phyloP scores from a whole-genome alignment of 176 grass and related monocot species.

The Hyparrhenia diplandra region DNA sequence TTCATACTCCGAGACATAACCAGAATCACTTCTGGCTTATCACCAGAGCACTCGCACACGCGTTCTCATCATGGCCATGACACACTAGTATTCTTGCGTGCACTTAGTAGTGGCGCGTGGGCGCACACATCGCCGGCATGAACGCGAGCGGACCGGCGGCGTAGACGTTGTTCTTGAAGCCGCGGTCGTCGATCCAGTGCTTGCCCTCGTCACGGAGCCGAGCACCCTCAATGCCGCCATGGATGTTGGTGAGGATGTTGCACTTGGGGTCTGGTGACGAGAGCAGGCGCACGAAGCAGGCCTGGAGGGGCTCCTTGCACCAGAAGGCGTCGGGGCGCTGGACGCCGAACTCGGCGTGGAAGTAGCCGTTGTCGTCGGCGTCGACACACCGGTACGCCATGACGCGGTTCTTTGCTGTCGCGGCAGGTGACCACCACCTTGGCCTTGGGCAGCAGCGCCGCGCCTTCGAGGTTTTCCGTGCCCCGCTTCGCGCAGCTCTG shows the following conservation, averaged over 20 bases:
- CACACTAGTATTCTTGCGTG: too few species aligned
- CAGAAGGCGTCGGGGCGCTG: neutral
- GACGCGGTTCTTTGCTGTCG: conserved; percentile 60
- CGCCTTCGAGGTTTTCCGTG: conserved; percentile 38
- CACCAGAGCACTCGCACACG: too few species aligned
- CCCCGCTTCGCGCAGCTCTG: conserved; percentile 52
- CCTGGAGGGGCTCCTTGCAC: conserved; percentile 17
- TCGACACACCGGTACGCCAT: neutral
- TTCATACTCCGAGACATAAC: neutral
- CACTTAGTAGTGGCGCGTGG: conserved; percentile 17
- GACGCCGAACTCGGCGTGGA: conserved; percentile 40
- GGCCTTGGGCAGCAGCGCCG: conserved; percentile 40
- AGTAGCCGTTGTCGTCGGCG: conserved; percentile 55
- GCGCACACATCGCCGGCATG: conserved; percentile 36
- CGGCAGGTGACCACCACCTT: conserved; percentile 65
- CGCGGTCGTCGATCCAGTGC: neutral
- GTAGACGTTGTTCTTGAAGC: conserved; percentile 30
- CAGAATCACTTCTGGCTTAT: too few species aligned
- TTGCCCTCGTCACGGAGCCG: conserved; percentile 50
- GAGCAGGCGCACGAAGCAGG: conserved; percentile 70
- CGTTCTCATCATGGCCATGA: too few species aligned
- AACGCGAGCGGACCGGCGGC: conserved; percentile 55
- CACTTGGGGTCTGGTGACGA: conserved; percentile 52
- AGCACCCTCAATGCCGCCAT: conserved; percentile 47
- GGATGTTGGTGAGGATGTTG: conserved; percentile 54